Base-by-base conservation (phyloP, 1,284 basidiomycete species). In the Microbotryum lychnidis-dioicae region DNA sequence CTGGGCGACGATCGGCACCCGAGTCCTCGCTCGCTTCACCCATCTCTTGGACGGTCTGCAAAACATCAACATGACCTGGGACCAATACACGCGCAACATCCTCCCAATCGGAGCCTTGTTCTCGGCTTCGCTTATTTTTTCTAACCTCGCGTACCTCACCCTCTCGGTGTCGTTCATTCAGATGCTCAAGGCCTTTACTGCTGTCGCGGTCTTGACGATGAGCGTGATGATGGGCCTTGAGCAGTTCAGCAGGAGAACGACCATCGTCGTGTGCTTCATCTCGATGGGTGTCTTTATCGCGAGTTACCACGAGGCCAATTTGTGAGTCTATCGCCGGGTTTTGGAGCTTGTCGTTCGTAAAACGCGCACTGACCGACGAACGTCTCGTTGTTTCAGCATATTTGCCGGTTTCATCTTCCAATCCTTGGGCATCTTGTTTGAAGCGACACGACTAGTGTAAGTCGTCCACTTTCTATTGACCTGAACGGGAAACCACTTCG, bases 81-180 rank as follows among this genome's bases (percentile, higher is more conserved):
- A 69, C 48, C 52, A 67, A 54, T 69, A 58, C 49, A 64, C 71
- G 58, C 74, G 27, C 53, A 33, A 59, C 64, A 78, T 80, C 52
- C 68, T 79, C 6, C 79, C 79, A 37, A 77, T 79, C 60, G 78
- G 77, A 6, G 73, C 75, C 14, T 73, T 80, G 29, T 80, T 79
- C 72, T 77, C 77, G 1, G 65, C 59, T 12, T 66, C 63, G 21
- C 64, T 73, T 37, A 68, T 71, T 58, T 71, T 73, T 48, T 59
- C 52, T 52, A 73, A 73, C 52, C 53, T 71, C 51, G 71, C 71
- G 18, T 72, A 71, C 60, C 57, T 70, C 16, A 65, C 66, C 7
- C 61, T 71, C 16, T 56, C 57, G 31, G 65, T 25, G 52, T 66
- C 63, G 4, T 72, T 71, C 55, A 71, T 70, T 25, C 70, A 71